These are phyloP conservation scores for Ramichloridium luteum DNA, from an alignment of 2,329 filamentous ascomycete species.

Conservation along the genomic window DNA sequence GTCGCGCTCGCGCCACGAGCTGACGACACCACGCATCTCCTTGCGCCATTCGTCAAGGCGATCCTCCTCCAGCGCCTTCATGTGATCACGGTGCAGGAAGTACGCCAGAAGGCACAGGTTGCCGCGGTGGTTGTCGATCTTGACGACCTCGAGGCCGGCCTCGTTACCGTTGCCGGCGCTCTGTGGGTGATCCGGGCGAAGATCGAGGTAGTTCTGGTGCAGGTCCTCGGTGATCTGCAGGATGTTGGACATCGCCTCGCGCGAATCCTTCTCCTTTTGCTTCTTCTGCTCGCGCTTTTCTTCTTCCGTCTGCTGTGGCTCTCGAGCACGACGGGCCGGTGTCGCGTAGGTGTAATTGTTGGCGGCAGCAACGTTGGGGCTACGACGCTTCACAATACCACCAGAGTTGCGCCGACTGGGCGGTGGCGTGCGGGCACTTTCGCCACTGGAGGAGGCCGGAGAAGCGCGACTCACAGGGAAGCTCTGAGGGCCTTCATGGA, in stretches of 20 bases:
- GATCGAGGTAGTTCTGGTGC: background rate
- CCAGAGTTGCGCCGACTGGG: background rate
- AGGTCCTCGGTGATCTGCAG: background rate
- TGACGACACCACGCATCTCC: background rate
- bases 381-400: no score
- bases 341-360: background rate
- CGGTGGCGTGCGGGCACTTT: background rate
- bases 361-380: background rate
- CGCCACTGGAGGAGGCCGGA: background rate
- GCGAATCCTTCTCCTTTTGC: background rate
- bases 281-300: conserved; percentile 1
- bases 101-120: background rate
- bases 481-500: no score
- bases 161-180: background rate
- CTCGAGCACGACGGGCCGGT: background rate
- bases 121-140: background rate
- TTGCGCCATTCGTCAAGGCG: background rate
- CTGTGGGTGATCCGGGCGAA: background rate
- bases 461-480: no score
- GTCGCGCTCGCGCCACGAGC: background rate
- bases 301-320: background rate
- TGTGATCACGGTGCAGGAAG: background rate
- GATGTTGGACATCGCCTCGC: background rate
- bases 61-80: background rate
- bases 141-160: conserved; percentile 1